These are phyloP conservation scores for Hymenoscyphus salicellus DNA, from an alignment of 2,329 filamentous ascomycete genomes.

Conservation along the genomic window DNA sequence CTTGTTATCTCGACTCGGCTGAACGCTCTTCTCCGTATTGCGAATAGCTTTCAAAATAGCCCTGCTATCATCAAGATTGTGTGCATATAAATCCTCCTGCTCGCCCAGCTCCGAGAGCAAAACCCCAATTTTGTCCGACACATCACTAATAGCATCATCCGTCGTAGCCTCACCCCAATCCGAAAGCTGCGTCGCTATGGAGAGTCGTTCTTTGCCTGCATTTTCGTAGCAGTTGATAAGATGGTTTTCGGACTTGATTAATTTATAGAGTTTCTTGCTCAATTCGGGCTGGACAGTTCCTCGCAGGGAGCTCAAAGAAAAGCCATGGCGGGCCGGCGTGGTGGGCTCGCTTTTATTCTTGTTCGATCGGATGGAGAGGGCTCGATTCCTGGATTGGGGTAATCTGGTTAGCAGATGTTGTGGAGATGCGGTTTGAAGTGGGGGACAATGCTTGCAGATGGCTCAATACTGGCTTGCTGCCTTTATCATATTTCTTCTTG, in stretches of 20 bases:
- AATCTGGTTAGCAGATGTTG: constrained; percentile 6
- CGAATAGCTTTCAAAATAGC: constrained; percentile 83
- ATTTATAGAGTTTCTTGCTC: constrained; percentile 79
- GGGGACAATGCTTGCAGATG: constrained; percentile 11
- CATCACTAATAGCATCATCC: constrained; percentile 82
- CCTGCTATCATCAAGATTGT: constrained; percentile 82
- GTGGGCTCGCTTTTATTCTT: constrained; percentile 37
- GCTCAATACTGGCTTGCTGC: constrained; percentile 10
- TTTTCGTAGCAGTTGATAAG: constrained; percentile 80
- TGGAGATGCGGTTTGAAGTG: not conserved
- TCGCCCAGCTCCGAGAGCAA: constrained; percentile 89
- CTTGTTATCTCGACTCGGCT: constrained; percentile 85
- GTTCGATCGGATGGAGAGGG: constrained; percentile 67
- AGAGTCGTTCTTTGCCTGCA: constrained; percentile 78
- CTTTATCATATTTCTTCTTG: constrained; percentile 8
- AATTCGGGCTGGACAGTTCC: constrained; percentile 83
- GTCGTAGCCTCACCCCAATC: constrained; percentile 94
- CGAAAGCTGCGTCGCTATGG: constrained; percentile 84
- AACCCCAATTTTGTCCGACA: constrained; percentile 94
- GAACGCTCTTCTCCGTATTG: constrained; percentile 92
- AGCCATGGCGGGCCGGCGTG: constrained; percentile 56
- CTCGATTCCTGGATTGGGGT: constrained; percentile 60
- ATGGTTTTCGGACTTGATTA: constrained; percentile 94
- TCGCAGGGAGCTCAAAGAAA: constrained; percentile 83
- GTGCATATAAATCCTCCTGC: constrained; percentile 85